A percentile compares a stretch with the other conserved stretches of the same genome.
These are phyloP conservation scores for Seiridium cupressi DNA, from an alignment of 2,329 filamentous ascomycete genomes.

Conservation along the genomic window DNA sequence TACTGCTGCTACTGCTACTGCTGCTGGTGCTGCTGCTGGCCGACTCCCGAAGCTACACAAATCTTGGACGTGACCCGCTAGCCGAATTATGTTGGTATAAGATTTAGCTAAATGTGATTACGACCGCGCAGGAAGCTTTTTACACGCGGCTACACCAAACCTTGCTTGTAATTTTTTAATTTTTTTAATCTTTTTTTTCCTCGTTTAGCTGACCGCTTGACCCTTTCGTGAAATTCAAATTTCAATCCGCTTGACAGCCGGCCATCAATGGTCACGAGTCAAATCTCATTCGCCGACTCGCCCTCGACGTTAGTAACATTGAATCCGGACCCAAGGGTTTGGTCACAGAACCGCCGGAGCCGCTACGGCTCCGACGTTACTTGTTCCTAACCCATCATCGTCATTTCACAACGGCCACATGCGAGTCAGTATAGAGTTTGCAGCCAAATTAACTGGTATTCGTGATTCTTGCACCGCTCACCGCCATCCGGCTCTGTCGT, in stretches of 20 bases:
- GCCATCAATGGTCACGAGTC: not conserved
- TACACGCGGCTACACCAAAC: not conserved
- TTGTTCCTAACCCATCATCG: not conserved
- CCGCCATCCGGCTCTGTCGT: not conserved
- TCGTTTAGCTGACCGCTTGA: not conserved
- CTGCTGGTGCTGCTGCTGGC: too few relatives aligned
- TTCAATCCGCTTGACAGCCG: not conserved
- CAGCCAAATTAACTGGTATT: not conserved
- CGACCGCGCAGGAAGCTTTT: not conserved
- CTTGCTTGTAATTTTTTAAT: not conserved
- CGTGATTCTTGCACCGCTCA: not conserved
- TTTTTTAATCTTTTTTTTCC: too few relatives aligned
- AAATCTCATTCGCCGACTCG: not conserved
- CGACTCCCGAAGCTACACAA: too few relatives aligned
- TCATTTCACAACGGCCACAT: not conserved
- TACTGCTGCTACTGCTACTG: too few relatives aligned
- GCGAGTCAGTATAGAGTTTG: slow-evolving; percentile 3
- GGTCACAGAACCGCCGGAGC: not conserved
- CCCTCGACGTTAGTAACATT: not conserved
- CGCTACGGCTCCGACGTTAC: not conserved
- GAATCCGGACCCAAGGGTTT: not conserved
- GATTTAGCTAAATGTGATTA: slow-evolving; percentile 3
- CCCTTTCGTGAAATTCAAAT: not conserved
- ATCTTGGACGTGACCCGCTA: not conserved
- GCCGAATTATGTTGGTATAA: slow-evolving; percentile 4